phyloP scores from a whole-genome alignment of 2,329 filamentous ascomycete genomes.

The Penicillium hordei region DNA sequence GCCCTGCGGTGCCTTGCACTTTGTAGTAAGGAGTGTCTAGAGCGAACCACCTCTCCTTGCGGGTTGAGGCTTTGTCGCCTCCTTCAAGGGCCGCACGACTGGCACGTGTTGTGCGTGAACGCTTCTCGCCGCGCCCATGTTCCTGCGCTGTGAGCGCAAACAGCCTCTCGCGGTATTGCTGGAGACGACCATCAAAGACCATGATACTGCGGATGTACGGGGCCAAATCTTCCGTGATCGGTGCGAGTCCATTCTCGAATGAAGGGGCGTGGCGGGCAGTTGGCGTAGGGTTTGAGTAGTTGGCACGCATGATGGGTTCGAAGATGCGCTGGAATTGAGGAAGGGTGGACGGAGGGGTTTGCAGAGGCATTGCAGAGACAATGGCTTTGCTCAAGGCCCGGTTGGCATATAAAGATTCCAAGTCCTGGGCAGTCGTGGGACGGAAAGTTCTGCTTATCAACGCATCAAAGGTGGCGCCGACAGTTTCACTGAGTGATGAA shows the following conservation, averaged over 20 bases:
- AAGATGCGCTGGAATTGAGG: constrained; percentile 51
- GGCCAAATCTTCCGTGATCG: constrained; percentile 74
- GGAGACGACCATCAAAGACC: constrained; percentile 69
- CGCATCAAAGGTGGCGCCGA: constrained; percentile 36
- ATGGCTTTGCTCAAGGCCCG: constrained; percentile 34
- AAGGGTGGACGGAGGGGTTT: constrained; percentile 31
- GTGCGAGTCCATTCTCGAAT: constrained; percentile 68
- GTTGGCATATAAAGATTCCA: constrained; percentile 27
- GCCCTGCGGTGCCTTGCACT: constrained; percentile 64
- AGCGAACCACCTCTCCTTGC: constrained; percentile 72
- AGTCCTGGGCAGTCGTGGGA: constrained; percentile 14
- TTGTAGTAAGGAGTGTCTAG: constrained; percentile 58
- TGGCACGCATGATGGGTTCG: constrained; percentile 50
- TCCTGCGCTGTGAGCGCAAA: constrained; percentile 61
- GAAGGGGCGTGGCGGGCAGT: constrained; percentile 57
- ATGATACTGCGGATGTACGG: constrained; percentile 89
- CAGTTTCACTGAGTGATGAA: constrained; percentile 36
- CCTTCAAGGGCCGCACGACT: constrained; percentile 77
- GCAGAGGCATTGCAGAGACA: constrained; percentile 10
- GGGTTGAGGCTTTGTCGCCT: constrained; percentile 63
- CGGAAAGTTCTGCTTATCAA: constrained; percentile 30
- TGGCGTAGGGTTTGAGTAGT: constrained; percentile 33
- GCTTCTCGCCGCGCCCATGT: constrained; percentile 51
- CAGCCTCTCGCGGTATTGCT: constrained; percentile 64
- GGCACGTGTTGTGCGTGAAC: constrained; percentile 69